Evolutionary conservation across 768 basidiomycete species (phyloP), one percentile per base, ranked within the genome.

Genomic region (Saitozyma sp.): DNA sequence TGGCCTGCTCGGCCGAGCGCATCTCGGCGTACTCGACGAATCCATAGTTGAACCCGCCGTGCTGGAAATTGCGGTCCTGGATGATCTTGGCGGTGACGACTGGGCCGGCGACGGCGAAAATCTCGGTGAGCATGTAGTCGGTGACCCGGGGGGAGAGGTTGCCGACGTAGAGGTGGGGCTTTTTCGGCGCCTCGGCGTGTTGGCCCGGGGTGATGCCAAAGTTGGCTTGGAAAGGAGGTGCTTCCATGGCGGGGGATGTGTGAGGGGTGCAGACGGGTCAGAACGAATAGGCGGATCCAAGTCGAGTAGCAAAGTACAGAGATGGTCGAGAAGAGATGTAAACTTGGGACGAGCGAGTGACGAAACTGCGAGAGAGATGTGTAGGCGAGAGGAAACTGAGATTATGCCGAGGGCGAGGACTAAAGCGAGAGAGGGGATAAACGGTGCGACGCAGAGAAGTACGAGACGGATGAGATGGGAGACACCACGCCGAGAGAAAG

Each of bases 21-120:
- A 98, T 94, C 80, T 97, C 93, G 80, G 91, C 89, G 83, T 97
- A 99, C 82, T 99, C 96, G 80, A 98, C 94, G 82, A 94, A 99
- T 72, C 96, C 96, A 77, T 98, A 99, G 84, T 98, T 98, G 81
- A 96, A 89, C 64, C 96, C 96, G 60, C 94, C 96, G 78, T 99
- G 96, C 81, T 97, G 94, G 80, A 94, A 97, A 84, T 96, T 97
- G 73, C 94, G 88, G 83, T 99, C 96, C 39, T 95, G 95, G 80
- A 99, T 98, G 81, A 99, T 98, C 87, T 99, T 99, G 80, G 97
- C 95, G 80, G 94, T 91, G 81, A 95, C 92, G 66, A 98, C 96
- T 63, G 92, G 89, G 50, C 95, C 96, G 61, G 77, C 80, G 46
- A 80, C 77, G 54, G 79, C 77, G 53, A 82, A 82, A 69, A 82